phyloP scores from a whole-genome alignment of 2,329 filamentous ascomycete species.

The Seiridium cupressi region DNA sequence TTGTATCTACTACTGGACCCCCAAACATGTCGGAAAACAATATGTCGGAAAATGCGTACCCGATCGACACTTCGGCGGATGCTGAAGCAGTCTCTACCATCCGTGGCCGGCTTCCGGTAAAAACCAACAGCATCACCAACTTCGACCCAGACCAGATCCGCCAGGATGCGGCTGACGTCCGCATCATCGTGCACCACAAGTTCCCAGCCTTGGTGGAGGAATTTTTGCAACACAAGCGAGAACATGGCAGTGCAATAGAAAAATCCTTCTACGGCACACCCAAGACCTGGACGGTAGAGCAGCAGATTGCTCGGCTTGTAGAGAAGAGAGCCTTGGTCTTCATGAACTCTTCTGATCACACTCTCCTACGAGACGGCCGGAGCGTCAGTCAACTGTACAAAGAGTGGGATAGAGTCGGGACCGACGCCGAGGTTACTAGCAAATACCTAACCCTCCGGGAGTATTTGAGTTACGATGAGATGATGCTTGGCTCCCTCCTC shows the following conservation, averaged over 20 bases:
- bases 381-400: background rate
- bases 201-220: constrained; percentile 21
- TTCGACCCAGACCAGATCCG: constrained; percentile 17
- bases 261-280: constrained; percentile 15
- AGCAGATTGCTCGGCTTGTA: constrained; percentile 22
- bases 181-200: constrained; percentile 23
- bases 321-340: constrained; percentile 24
- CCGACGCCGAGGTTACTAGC: constrained; percentile 15
- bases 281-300: constrained; percentile 18
- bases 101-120: constrained; percentile 11
- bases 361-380: constrained; percentile 17
- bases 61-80: background rate
- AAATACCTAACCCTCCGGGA: constrained; percentile 17
- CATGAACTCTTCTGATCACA: constrained; percentile 17
- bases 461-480: constrained; percentile 32
- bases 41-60: background rate
- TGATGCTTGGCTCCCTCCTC: constrained; percentile 29
- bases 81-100: background rate
- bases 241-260: constrained; percentile 18
- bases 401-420: constrained; percentile 28
- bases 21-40: background rate
- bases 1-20: too few relatives aligned
- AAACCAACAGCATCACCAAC: constrained; percentile 20
- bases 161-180: constrained; percentile 19
- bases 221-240: constrained; percentile 26